Percentiles rank a stretch among this genome's conserved stretches.
Conservation (phyloP, 495 filamentous ascomycete species). For the Pyrenopolyporus hunteri region DNA sequence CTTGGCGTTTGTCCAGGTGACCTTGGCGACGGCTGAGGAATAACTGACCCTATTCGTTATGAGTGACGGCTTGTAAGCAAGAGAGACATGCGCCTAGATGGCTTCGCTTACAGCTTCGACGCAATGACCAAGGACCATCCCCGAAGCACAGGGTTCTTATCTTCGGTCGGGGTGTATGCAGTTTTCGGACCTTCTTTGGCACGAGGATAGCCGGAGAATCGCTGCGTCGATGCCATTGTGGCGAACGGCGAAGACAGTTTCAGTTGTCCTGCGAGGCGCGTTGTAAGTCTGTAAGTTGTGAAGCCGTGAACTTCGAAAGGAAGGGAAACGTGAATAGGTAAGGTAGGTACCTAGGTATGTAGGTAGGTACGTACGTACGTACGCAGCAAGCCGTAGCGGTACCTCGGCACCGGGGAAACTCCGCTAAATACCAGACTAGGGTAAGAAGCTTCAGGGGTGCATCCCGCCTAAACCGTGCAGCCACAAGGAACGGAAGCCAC, state of each 20-base stretch:
- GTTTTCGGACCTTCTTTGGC: slow-evolving; percentile 36
- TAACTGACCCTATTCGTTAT: slow-evolving; percentile 37
- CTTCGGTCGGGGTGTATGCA: slow-evolving; percentile 6
- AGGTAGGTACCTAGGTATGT: too few relatives aligned
- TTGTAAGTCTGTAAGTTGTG: neutral
- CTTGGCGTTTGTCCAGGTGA: slow-evolving; percentile 73
- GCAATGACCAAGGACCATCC: slow-evolving; percentile 40
- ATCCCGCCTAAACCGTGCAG: neutral
- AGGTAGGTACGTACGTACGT: too few relatives aligned
- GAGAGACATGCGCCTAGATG: neutral
- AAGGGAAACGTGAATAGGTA: too few relatives aligned
- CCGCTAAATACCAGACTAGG: neutral
- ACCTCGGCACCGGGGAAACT: slow-evolving; percentile 16
- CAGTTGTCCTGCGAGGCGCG: neutral
- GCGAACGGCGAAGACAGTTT: neutral
- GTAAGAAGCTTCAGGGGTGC: neutral
- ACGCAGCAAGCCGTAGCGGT: too few relatives aligned
- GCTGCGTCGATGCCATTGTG: slow-evolving; percentile 23
- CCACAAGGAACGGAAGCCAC: too few relatives aligned
- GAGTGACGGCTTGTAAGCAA: neutral
- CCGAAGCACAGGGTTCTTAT: slow-evolving; percentile 38
- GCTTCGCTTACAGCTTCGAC: slow-evolving; percentile 32
- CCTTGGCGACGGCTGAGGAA: slow-evolving; percentile 37
- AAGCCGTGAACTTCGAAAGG: neutral
- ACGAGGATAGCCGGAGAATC: slow-evolving; percentile 38